Percentiles rank a stretch among this genome's conserved stretches.
Evolutionary conservation across 371 early-diverging fungal species (phyloP).

Genomic region (Lichtheimia ornata): DNA sequence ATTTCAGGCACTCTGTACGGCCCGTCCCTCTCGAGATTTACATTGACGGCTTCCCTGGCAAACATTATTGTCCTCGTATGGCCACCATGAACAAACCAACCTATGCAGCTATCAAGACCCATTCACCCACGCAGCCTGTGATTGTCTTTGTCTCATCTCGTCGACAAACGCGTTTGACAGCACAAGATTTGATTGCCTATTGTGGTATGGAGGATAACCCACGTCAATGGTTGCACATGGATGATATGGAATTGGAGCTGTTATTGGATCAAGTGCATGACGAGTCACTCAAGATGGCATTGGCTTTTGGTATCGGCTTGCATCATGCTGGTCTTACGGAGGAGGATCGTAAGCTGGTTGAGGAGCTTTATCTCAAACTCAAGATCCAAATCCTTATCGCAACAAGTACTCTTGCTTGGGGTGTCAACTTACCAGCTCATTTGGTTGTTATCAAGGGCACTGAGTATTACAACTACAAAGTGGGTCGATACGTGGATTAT

Average conservation of each 20-base stretch:
- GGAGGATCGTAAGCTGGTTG: slow-evolving; percentile 85
- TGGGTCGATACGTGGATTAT: slow-evolving; percentile 88
- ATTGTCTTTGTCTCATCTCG: slow-evolving; percentile 98
- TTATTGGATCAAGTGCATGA: slow-evolving; percentile 75
- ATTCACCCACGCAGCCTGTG: slow-evolving; percentile 90
- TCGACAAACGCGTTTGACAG: slow-evolving; percentile 92
- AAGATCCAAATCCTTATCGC: slow-evolving; percentile 97
- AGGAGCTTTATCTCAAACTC: slow-evolving; percentile 88
- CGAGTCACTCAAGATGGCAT: slow-evolving; percentile 71
- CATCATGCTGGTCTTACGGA: slow-evolving; percentile 98
- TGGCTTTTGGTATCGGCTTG: slow-evolving; percentile 96
- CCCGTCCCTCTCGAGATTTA: slow-evolving; percentile 95
- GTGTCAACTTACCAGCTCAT: slow-evolving; percentile 98
- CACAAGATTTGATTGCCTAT: slow-evolving; percentile 90
- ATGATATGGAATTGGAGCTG: slow-evolving; percentile 78
- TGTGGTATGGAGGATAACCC: slow-evolving; percentile 93
- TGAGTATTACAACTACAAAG: slow-evolving; percentile 92
- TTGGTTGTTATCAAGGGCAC: slow-evolving; percentile 99
- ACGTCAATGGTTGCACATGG: slow-evolving; percentile 85
- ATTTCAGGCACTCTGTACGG: slow-evolving; percentile 93
- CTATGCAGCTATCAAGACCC: slow-evolving; percentile 89
- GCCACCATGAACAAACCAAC: slow-evolving; percentile 97
- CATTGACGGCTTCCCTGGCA: slow-evolving; percentile 95
- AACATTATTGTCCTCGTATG: slow-evolving; percentile 96
- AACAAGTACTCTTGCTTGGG: slow-evolving; percentile 99